These are phyloP conservation scores for Termitomyces sp. DNA, from an alignment of 768 basidiomycete species.

Conservation along the genomic window DNA sequence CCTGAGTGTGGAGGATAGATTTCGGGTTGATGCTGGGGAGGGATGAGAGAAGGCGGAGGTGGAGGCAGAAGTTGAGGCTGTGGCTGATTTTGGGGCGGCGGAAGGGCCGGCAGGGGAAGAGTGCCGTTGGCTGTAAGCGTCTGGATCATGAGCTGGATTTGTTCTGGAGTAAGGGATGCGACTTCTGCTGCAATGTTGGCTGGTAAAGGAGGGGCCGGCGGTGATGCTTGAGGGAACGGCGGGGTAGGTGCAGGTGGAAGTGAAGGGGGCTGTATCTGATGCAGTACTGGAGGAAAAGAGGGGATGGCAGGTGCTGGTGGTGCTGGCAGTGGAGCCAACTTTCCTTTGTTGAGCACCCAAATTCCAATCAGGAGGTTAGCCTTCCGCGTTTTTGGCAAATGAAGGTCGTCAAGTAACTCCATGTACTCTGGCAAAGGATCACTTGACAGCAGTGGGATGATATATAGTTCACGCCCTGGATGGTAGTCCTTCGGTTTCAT, in stretches of 20 bases:
- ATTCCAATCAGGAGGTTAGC: slow-evolving; percentile 72
- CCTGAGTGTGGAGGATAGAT: slow-evolving; percentile 16
- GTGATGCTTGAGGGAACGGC: slow-evolving; percentile 15
- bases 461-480: slow-evolving; percentile 83
- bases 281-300: slow-evolving; percentile 13
- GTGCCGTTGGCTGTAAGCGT: slow-evolving; percentile 43
- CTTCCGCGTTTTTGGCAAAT: slow-evolving; percentile 59
- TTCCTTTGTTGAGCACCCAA: slow-evolving; percentile 83
- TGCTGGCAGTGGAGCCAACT: slow-evolving; percentile 43
- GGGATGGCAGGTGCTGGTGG: slow-evolving; percentile 16
- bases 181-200: slow-evolving; percentile 65
- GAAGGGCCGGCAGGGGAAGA: slow-evolving; percentile 19
- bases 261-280: slow-evolving; percentile 9
- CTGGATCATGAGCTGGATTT: slow-evolving; percentile 64
- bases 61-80: slow-evolving; percentile 11
- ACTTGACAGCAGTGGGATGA: slow-evolving; percentile 66
- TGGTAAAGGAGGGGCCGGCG: slow-evolving; percentile 24
- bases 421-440: slow-evolving; percentile 80
- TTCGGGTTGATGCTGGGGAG: slow-evolving; percentile 21
- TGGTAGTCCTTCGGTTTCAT: slow-evolving; percentile 63
- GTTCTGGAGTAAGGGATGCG: slow-evolving; percentile 70
- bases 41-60: slow-evolving; percentile 10
- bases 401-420: slow-evolving; percentile 74
- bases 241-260: slow-evolving; percentile 14
- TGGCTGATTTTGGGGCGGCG: slow-evolving; percentile 7